These are phyloP conservation scores for Scytalidium sp. DNA, from an alignment of 2,329 filamentous ascomycete genomes.

Conservation along the genomic window DNA sequence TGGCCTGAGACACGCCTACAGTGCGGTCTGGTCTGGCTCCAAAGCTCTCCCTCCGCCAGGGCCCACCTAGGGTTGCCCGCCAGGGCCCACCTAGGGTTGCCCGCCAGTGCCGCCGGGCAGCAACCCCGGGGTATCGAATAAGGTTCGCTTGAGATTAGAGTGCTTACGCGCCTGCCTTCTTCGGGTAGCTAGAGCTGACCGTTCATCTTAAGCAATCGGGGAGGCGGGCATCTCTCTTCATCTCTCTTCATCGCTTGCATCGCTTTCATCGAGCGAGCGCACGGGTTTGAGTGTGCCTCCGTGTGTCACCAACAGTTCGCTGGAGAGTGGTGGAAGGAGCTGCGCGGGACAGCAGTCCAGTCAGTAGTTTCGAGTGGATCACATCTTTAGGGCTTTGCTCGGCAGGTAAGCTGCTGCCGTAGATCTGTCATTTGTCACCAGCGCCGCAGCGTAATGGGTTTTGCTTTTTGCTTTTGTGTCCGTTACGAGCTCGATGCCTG, in stretches of 20 bases:
- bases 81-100: neutral
- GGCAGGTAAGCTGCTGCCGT: neutral
- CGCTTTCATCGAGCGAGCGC: too few species aligned
- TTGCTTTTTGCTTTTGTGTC: neutral
- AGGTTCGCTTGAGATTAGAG: neutral
- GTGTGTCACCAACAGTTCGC: too few species aligned
- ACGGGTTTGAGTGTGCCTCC: too few species aligned
- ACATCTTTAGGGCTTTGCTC: neutral
- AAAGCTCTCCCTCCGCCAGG: too few species aligned
- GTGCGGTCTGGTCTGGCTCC: too few species aligned
- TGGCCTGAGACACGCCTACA: too few species aligned
- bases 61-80: neutral
- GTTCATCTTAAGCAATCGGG: too few species aligned
- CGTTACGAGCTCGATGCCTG: too few species aligned
- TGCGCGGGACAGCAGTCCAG: too few species aligned
- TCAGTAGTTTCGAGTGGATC: neutral
- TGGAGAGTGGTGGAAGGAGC: too few species aligned
- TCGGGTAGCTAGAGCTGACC: neutral
- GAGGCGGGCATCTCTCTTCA: too few species aligned
- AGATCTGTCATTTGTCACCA: neutral
- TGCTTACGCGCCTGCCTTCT: neutral
- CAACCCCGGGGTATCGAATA: neutral
- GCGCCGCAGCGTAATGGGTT: neutral
- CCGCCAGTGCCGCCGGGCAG: neutral
- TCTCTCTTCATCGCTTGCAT: too few species aligned